Conservation (phyloP, 1,284 basidiomycete genomes). For the Meira nashicola region DNA sequence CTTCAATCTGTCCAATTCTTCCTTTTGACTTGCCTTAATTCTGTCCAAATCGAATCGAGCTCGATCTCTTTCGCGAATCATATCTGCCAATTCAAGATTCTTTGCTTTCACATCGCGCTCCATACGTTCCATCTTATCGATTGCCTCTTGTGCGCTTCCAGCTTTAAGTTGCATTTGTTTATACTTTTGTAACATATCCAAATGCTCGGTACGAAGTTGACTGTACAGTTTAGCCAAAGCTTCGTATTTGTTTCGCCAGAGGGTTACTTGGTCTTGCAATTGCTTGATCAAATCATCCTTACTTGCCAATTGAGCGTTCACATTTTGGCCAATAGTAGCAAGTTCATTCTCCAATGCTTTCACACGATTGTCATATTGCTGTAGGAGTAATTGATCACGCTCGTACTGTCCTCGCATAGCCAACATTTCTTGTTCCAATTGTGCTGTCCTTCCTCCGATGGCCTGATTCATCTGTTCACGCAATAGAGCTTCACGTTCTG, state of each 20-base stretch:
- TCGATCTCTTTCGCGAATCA: conserved; percentile 95
- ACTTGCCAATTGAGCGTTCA: conserved; percentile 78
- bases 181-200: conserved; percentile 94
- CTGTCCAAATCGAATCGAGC: conserved; percentile 96
- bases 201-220: conserved; percentile 91
- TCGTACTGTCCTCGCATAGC: conserved; percentile 96
- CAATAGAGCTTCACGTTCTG: conserved; percentile 78
- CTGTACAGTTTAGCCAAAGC: conserved; percentile 97
- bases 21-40: conserved; percentile 84
- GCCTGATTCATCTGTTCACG: conserved; percentile 69
- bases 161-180: conserved; percentile 98
- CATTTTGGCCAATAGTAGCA: conserved; percentile 69
- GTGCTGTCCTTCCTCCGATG: conserved; percentile 60
- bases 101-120: conserved; percentile 96
- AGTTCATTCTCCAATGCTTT: conserved; percentile 94
- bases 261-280: conserved; percentile 89
- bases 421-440: conserved; percentile 84
- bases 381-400: conserved; percentile 92
- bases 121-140: conserved; percentile 98
- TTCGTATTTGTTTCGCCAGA: conserved; percentile 99
- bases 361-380: conserved; percentile 94
- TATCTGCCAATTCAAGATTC: conserved; percentile 95
- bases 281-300: conserved; percentile 96
- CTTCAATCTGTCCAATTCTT: conserved; percentile 86
- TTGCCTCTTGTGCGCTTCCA: conserved; percentile 96